Percentiles rank a stretch among this genome's conserved stretches.
Evolutionary conservation across 306 rosid genomes (phyloP).

Genomic region (Glycine latifolia): DNA sequence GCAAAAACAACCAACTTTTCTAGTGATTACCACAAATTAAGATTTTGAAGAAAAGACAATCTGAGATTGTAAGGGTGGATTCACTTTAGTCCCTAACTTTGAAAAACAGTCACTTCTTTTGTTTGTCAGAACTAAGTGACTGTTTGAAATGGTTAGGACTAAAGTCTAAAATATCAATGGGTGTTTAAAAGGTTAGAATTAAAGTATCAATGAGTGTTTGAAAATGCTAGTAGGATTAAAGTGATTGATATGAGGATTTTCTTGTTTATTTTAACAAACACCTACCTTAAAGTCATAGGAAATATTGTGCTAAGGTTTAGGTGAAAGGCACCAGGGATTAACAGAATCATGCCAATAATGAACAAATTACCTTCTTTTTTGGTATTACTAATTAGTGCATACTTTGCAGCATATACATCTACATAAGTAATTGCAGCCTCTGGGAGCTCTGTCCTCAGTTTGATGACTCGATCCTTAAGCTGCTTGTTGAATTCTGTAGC

Average conservation of each 20-base stretch:
- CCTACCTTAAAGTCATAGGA: too few species aligned
- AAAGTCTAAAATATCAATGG: not conserved
- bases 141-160: too few species aligned
- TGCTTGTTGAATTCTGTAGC: constrained; percentile 76
- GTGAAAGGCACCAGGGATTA: not conserved
- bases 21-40: not conserved
- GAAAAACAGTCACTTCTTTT: not conserved
- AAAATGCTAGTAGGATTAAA: not conserved
- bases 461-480: constrained; percentile 70
- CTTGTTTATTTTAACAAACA: not conserved
- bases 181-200: not conserved
- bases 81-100: not conserved
- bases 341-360: constrained; percentile 10
- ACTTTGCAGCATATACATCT: constrained; percentile 84
- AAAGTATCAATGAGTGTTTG: not conserved
- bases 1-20: not conserved
- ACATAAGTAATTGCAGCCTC: constrained; percentile 87
- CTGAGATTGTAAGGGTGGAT: not conserved
- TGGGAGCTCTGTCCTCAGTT: constrained; percentile 79
- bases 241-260: not conserved
- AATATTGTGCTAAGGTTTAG: not conserved
- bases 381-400: constrained; percentile 73
- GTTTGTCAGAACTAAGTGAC: not conserved
- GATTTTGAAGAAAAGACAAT: not conserved
- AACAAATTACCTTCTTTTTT: constrained; percentile 67